Evolutionary conservation across 78 protist species (phyloP).

Genomic region (Dictyostelium intermedium): DNA sequence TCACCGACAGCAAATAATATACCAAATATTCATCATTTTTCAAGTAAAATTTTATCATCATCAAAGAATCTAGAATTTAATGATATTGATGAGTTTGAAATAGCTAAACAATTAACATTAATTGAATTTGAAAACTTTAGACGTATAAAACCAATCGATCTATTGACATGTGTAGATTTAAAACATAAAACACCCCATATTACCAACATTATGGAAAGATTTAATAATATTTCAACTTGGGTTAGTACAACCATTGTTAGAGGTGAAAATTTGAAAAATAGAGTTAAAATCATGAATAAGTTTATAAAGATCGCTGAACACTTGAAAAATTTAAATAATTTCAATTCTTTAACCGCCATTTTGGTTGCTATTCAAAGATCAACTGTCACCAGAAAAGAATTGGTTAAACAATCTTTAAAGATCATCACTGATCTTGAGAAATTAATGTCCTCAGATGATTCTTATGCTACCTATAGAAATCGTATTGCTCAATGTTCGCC

Average conservation of each 20-base stretch:
- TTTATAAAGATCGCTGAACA: constrained; percentile 43
- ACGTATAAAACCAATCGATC: constrained; percentile 8
- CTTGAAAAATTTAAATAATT: constrained; percentile 40
- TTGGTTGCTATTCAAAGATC: constrained; percentile 6
- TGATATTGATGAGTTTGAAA: constrained; percentile 54
- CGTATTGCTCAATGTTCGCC: constrained; percentile 1
- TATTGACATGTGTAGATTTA: constrained; percentile 8
- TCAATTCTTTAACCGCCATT: constrained; percentile 30
- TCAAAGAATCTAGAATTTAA: background rate
- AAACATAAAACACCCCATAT: constrained; percentile 27
- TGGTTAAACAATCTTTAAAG: background rate
- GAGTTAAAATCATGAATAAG: constrained; percentile 37
- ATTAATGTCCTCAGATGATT: background rate
- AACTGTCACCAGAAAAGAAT: background rate
- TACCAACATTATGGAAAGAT: background rate
- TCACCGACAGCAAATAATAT: background rate
- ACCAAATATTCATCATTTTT: background rate
- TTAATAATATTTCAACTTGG: constrained; percentile 27
- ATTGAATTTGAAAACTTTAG: constrained; percentile 34
- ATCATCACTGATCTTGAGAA: background rate
- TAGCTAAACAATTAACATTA: constrained; percentile 57
- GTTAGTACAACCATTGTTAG: constrained; percentile 5
- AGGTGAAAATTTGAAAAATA: background rate
- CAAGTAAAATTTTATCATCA: background rate
- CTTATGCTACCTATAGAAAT: background rate